These are phyloP conservation scores for Pterocarpus macrocarpus DNA, from an alignment of 306 rosid genomes.

Conservation along the genomic window DNA sequence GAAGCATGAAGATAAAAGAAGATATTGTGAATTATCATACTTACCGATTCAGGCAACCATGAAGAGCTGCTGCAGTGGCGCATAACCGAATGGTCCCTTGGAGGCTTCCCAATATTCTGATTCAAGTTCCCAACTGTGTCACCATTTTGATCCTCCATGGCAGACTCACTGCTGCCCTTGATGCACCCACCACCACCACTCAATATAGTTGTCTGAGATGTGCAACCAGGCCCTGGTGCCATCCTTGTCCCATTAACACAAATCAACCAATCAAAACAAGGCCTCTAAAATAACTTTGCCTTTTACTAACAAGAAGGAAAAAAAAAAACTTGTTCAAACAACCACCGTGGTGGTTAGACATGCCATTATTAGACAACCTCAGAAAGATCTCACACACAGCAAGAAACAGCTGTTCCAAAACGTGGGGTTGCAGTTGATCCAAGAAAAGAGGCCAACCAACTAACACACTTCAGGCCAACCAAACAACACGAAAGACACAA, in stretches of 20 bases:
- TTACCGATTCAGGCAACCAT: slow-evolving; percentile 64
- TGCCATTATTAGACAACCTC: slow-evolving; percentile 40
- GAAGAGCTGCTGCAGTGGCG: slow-evolving; percentile 67
- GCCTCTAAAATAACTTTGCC: background rate
- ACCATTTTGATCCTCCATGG: slow-evolving; percentile 64
- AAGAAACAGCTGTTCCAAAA: slow-evolving; percentile 46
- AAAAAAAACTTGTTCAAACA: slow-evolving; percentile 27
- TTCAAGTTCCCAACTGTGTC: slow-evolving; percentile 52
- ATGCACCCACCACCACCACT: slow-evolving; percentile 43
- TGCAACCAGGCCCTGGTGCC: slow-evolving; percentile 54
- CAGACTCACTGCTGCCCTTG: slow-evolving; percentile 38
- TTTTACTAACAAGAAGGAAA: slow-evolving; percentile 3
- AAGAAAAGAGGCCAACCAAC: slow-evolving; percentile 26
- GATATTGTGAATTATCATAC: slow-evolving; percentile 3
- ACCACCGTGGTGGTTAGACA: slow-evolving; percentile 39
- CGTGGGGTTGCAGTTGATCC: slow-evolving; percentile 50
- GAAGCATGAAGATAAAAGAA: background rate
- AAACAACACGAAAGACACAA: slow-evolving; percentile 23
- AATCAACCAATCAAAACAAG: slow-evolving; percentile 35
- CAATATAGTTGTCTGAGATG: slow-evolving; percentile 40
- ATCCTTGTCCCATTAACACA: slow-evolving; percentile 53
- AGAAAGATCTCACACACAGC: slow-evolving; percentile 22
- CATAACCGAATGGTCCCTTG: slow-evolving; percentile 58
- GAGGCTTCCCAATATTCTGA: slow-evolving; percentile 62
- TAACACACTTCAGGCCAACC: background rate